Evolutionary conservation across 1,284 basidiomycete genomes (phyloP).

Genomic region (Ganoderma meredithae): DNA sequence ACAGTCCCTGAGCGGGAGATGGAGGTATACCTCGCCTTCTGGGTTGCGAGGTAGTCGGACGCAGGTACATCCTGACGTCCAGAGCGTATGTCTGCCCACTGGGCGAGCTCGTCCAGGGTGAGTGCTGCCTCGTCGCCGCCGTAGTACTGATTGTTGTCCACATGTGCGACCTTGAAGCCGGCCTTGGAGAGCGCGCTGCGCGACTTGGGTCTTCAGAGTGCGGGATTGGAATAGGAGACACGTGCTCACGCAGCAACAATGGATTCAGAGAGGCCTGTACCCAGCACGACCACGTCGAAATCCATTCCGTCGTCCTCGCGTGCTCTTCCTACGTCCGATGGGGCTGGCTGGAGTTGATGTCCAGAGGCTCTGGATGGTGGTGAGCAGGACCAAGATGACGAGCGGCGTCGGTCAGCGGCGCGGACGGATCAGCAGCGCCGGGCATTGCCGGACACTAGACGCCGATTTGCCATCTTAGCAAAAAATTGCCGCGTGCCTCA

Average conservation of each 20-base stretch:
- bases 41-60: slow-evolving; percentile 35
- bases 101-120: slow-evolving; percentile 79
- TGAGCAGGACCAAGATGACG: slow-evolving; percentile 7
- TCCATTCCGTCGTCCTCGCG: slow-evolving; percentile 34
- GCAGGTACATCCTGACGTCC: slow-evolving; percentile 26
- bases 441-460: slow-evolving; percentile 18
- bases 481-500: slow-evolving; percentile 25
- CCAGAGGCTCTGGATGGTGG: background rate
- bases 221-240: slow-evolving; percentile 20
- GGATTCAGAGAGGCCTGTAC: slow-evolving; percentile 90
- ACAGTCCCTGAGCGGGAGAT: slow-evolving; percentile 52
- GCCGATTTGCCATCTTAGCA: slow-evolving; percentile 19
- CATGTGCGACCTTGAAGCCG: slow-evolving; percentile 86
- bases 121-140: slow-evolving; percentile 86
- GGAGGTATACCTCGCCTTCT: slow-evolving; percentile 46
- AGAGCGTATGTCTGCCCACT: slow-evolving; percentile 64
- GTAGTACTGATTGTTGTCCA: slow-evolving; percentile 89
- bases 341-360: background rate
- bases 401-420: slow-evolving; percentile 1
- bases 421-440: background rate
- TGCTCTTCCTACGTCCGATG: background rate
- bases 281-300: slow-evolving; percentile 87
- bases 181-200: slow-evolving; percentile 86
- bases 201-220: slow-evolving; percentile 35
- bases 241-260: slow-evolving; percentile 85